Conservation (phyloP, 176 grass and related monocot genomes). For the Eleusine indica region DNA sequence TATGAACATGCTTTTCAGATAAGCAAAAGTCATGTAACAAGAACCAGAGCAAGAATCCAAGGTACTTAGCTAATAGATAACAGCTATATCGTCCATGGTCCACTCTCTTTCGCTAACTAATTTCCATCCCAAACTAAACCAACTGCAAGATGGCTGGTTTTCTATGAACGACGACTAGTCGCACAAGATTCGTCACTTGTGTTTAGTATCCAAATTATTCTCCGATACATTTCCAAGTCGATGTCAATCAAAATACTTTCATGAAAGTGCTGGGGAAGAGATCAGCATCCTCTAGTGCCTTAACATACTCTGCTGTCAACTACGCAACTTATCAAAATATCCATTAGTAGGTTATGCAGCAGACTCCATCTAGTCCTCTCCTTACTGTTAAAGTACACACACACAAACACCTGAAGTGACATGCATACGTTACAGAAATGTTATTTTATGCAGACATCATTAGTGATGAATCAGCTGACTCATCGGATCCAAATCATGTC, state of each 20-base stretch:
- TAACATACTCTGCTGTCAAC: slow-evolving; percentile 21
- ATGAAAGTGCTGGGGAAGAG: not conserved
- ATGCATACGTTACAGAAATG: slow-evolving; percentile 31
- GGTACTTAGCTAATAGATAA: not conserved
- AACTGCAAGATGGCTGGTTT: slow-evolving; percentile 36
- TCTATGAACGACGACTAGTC: slow-evolving; percentile 1
- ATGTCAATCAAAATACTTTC: slow-evolving; percentile 26
- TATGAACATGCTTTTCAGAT: not conserved
- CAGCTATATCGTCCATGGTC: not conserved
- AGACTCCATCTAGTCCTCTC: slow-evolving; percentile 29
- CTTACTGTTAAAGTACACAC: slow-evolving; percentile 23
- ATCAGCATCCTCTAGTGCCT: not conserved
- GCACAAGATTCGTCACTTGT: slow-evolving; percentile 4
- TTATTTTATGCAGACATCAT: slow-evolving; percentile 34
- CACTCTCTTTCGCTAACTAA: not conserved
- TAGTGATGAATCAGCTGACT: slow-evolving; percentile 47
- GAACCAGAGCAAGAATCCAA: not conserved
- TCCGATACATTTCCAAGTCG: not conserved
- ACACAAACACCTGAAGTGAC: slow-evolving; percentile 56
- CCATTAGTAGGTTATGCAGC: slow-evolving; percentile 36
- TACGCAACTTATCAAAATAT: slow-evolving; percentile 19
- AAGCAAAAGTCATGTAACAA: not conserved
- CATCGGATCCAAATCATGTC: slow-evolving; percentile 53
- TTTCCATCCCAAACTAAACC: slow-evolving; percentile 19
- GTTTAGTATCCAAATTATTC: slow-evolving; percentile 28